These are phyloP conservation scores for Gardenia jasminoides DNA, from an alignment of 257 asterid genomes.

Conservation along the genomic window DNA sequence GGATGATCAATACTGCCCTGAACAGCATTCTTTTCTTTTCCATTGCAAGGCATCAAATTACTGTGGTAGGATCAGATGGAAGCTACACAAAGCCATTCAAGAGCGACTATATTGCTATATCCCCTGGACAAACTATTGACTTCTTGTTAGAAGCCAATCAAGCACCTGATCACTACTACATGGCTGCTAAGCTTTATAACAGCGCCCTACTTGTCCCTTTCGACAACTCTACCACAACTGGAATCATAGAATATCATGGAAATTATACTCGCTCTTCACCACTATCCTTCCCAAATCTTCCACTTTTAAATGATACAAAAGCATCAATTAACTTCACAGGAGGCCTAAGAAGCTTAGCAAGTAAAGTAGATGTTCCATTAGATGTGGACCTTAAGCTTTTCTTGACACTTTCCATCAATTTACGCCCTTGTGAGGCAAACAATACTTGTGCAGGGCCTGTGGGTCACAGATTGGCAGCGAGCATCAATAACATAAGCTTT, in stretches of 20 bases:
- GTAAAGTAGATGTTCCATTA: conserved; percentile 31
- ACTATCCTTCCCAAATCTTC: conserved; percentile 36
- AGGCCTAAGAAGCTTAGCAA: conserved; percentile 42
- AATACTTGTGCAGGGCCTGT: not conserved
- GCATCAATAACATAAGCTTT: conserved; percentile 61
- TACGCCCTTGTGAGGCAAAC: conserved; percentile 33
- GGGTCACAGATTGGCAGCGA: conserved; percentile 26
- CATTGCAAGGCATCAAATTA: conserved; percentile 47
- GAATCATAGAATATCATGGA: conserved; percentile 33
- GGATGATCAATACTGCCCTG: conserved; percentile 51
- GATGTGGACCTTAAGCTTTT: conserved; percentile 31
- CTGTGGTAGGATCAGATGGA: conserved; percentile 59
- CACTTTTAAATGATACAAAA: conserved; percentile 37
- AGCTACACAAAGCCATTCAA: conserved; percentile 54
- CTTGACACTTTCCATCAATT: conserved; percentile 50
- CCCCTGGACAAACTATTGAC: conserved; percentile 60
- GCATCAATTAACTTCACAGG: conserved; percentile 38
- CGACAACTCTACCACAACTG: conserved; percentile 56
- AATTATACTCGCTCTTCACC: not conserved
- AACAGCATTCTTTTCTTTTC: conserved; percentile 53
- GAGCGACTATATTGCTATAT: conserved; percentile 32
- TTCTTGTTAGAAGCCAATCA: conserved; percentile 45
- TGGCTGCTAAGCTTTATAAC: conserved; percentile 49
- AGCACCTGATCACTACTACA: conserved; percentile 35
- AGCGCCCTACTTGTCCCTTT: conserved; percentile 17